Evolutionary conservation across 371 early-diverging fungal genomes (phyloP).

Genomic region (Lichtheimia hyalospora): DNA sequence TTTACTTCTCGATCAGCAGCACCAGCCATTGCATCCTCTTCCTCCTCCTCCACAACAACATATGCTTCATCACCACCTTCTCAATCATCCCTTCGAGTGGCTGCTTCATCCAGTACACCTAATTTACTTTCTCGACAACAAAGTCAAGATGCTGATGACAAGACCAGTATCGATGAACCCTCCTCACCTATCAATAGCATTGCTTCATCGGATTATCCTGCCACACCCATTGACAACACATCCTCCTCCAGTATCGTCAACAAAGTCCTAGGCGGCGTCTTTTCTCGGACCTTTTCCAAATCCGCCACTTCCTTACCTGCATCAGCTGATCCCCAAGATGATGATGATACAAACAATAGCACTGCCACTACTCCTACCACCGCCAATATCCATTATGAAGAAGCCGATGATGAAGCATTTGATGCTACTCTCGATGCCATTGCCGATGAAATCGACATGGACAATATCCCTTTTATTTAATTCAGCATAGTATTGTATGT

Average conservation of each 20-base stretch:
- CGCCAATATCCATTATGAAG: conserved; percentile 22
- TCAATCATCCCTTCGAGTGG: neutral
- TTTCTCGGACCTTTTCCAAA: conserved; percentile 32
- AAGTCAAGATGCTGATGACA: conserved; percentile 3
- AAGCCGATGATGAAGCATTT: conserved; percentile 43
- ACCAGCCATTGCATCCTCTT: conserved; percentile 1
- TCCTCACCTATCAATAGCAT: conserved; percentile 11
- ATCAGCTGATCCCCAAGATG: neutral
- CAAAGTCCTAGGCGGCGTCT: conserved; percentile 31
- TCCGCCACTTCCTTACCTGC: conserved; percentile 11
- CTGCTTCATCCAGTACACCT: conserved; percentile 20
- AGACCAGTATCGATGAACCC: conserved; percentile 7
- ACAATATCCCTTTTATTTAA: conserved; percentile 55
- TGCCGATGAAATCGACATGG: conserved; percentile 53
- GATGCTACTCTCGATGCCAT: conserved; percentile 38
- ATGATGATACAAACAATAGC: conserved; percentile 11
- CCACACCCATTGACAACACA: conserved; percentile 5
- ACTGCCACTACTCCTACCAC: neutral
- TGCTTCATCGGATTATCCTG: conserved; percentile 6
- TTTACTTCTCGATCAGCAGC: conserved; percentile 31
- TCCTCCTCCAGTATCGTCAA: conserved; percentile 23
- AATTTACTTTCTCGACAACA: neutral
- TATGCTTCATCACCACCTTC: neutral
- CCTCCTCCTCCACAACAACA: conserved; percentile 1
- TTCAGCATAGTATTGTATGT: too few relatives aligned